These are phyloP conservation scores for Nymphaea colorata DNA, from an alignment of 164 flowering plant species.

Conservation along the genomic window DNA sequence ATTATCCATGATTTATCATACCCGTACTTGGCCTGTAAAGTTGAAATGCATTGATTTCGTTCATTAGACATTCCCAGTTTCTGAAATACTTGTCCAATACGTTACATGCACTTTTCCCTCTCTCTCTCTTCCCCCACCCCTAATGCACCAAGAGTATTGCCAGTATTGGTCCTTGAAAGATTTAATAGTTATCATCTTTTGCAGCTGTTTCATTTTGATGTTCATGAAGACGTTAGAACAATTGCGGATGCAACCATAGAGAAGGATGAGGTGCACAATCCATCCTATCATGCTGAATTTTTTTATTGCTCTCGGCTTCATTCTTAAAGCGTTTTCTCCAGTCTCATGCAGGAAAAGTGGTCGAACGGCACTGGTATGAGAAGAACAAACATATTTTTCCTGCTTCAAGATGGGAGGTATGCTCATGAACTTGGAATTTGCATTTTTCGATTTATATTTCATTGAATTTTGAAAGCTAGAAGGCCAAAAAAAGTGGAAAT, in stretches of 20 bases:
- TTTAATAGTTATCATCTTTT: background rate
- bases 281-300: background rate
- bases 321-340: slow-evolving; percentile 13
- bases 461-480: background rate
- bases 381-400: slow-evolving; percentile 98
- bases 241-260: slow-evolving; percentile 96
- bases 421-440: background rate
- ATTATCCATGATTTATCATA: too few relatives aligned
- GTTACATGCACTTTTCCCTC: too few relatives aligned
- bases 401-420: slow-evolving; percentile 98
- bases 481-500: background rate
- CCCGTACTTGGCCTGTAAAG: too few relatives aligned
- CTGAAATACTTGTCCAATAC: too few relatives aligned
- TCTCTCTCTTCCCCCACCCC: too few relatives aligned
- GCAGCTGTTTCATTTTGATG: slow-evolving; percentile 98
- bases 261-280: slow-evolving; percentile 80
- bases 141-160: too few relatives aligned
- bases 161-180: too few relatives aligned
- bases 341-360: slow-evolving; percentile 99
- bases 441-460: background rate
- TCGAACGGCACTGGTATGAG: slow-evolving; percentile 99
- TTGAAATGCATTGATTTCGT: too few relatives aligned
- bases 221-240: slow-evolving; percentile 95
- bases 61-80: too few relatives aligned
- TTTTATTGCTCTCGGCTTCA: background rate